Percentiles rank a stretch among this genome's conserved stretches.
phyloP scores from a whole-genome alignment of 2,329 filamentous ascomycete species.

The Aspergillus pseudoterreus region DNA sequence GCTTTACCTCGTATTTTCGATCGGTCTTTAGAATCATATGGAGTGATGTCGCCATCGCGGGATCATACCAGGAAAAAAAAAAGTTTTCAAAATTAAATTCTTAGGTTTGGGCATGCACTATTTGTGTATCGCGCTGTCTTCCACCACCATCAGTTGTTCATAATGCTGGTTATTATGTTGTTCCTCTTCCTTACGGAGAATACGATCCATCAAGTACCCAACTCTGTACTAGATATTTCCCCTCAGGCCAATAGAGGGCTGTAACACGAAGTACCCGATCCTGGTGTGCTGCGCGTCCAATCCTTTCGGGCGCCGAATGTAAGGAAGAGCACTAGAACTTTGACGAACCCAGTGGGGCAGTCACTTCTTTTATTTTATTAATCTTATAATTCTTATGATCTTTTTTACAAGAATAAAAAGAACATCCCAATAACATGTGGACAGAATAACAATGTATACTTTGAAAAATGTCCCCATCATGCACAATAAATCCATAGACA shows the following conservation, averaged over 20 bases:
- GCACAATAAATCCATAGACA: not conserved
- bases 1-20: no score
- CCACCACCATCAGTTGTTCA: no score
- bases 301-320: constrained; percentile 3
- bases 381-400: not conserved
- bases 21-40: no score
- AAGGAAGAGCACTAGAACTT: constrained; percentile 12
- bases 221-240: no score
- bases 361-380: not conserved
- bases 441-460: not conserved
- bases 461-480: not conserved
- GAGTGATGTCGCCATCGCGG: no score
- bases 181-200: not conserved
- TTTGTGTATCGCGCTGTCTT: no score
- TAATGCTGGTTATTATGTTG: no score
- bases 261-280: not conserved
- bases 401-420: not conserved
- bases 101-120: no score
- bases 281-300: not conserved
- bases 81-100: no score
- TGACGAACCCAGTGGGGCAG: constrained; percentile 5
- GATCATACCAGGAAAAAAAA: no score
- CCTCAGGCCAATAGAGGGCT: no score
- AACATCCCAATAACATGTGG: not conserved
- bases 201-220: not conserved